phyloP scores from a whole-genome alignment of 2,329 filamentous ascomycete species.

The Rutstroemia sydowiana region DNA sequence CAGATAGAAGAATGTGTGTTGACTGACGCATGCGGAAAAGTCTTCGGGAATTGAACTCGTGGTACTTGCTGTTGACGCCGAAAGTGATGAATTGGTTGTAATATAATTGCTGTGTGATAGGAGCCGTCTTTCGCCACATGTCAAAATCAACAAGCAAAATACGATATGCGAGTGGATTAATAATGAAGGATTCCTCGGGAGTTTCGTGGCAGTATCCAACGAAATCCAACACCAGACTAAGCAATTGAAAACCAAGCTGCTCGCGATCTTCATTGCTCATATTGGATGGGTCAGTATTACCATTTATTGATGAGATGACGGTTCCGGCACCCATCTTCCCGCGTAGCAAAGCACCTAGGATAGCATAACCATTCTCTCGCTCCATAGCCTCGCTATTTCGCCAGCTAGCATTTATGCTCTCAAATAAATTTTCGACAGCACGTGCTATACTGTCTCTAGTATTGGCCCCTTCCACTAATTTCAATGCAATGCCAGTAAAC shows the following conservation, averaged over 20 bases:
- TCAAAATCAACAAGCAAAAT: conserved; percentile 88
- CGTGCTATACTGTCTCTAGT: conserved; percentile 64
- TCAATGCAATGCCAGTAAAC: conserved; percentile 77
- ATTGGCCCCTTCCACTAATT: conserved; percentile 70
- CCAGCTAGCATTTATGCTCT: conserved; percentile 86
- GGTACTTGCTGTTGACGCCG: conserved; percentile 81
- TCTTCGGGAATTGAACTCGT: conserved; percentile 83
- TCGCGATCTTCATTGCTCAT: conserved; percentile 48
- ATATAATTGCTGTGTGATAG: conserved; percentile 76
- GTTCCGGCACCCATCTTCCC: conserved; percentile 63
- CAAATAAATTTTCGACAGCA: conserved; percentile 76
- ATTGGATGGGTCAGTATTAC: conserved; percentile 25
- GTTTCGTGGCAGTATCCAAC: conserved; percentile 78
- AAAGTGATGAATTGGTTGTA: conserved; percentile 90
- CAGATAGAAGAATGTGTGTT: not conserved
- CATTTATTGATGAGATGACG: conserved; percentile 30
- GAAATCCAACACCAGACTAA: conserved; percentile 74
- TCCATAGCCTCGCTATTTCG: conserved; percentile 98
- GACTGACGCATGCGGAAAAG: conserved; percentile 80
- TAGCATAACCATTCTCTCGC: conserved; percentile 85
- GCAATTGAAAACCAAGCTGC: conserved; percentile 52
- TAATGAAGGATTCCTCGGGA: conserved; percentile 83
- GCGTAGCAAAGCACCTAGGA: conserved; percentile 74
- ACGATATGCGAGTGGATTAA: conserved; percentile 91
- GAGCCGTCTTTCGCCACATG: conserved; percentile 76